These are phyloP conservation scores for Mucor circinelloides DNA, from an alignment of 371 early-diverging fungal genomes.

Conservation along the genomic window DNA sequence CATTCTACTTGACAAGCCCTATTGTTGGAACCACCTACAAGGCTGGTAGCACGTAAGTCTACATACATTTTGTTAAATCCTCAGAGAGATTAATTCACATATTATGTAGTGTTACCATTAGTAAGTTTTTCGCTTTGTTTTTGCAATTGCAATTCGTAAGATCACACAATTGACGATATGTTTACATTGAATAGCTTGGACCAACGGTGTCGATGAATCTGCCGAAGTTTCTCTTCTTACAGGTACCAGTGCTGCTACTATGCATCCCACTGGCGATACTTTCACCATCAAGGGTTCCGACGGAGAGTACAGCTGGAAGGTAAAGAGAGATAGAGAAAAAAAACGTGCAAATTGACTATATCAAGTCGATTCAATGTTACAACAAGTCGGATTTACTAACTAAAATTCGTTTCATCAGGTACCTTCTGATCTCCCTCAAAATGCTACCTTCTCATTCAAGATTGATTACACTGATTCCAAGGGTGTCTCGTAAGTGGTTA, in stretches of 20 bases:
- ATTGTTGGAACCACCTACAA: conserved; percentile 22
- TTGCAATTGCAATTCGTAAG: not conserved
- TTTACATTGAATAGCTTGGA: conserved; percentile 23
- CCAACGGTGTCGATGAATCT: conserved; percentile 21
- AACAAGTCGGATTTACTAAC: not conserved
- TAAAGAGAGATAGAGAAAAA: conserved; percentile 6
- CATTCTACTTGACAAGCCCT: conserved; percentile 32
- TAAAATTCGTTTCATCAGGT: conserved; percentile 13
- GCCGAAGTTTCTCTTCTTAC: conserved; percentile 23
- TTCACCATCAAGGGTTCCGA: conserved; percentile 22
- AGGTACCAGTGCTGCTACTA: conserved; percentile 19
- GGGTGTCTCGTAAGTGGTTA: conserved; percentile 18
- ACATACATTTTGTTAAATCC: not conserved
- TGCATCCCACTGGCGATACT: conserved; percentile 11
- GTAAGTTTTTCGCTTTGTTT: conserved; percentile 7
- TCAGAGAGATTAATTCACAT: not conserved
- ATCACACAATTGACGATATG: not conserved
- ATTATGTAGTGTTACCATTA: conserved; percentile 10
- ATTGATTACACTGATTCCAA: conserved; percentile 15
- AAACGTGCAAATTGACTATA: conserved; percentile 5
- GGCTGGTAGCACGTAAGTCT: conserved; percentile 28
- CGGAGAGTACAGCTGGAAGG: conserved; percentile 28
- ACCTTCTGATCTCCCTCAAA: conserved; percentile 24
- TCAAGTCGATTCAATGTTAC: not conserved
- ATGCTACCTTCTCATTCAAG: conserved; percentile 25